Evolutionary conservation across 352 stramenopile genomes (phyloP).

Genomic region (Phytopythium kandeliae): DNA sequence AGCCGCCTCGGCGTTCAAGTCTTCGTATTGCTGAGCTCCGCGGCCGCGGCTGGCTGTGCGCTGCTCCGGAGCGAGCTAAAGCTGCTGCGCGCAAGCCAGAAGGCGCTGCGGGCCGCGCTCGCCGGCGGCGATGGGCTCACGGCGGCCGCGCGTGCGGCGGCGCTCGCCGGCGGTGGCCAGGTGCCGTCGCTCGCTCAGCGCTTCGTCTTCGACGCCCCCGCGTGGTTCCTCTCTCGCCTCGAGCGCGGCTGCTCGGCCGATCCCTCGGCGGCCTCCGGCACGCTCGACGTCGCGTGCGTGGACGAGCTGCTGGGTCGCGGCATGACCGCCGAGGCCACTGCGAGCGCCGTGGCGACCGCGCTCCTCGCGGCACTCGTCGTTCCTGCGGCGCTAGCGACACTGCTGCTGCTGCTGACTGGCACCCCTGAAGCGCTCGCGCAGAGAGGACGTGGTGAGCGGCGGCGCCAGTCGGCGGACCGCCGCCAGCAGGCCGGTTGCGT

Average conservation of each 20-base stretch:
- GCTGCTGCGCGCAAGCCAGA: slow-evolving; percentile 25
- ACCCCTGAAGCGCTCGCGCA: not conserved
- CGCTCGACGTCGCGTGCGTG: slow-evolving; percentile 9
- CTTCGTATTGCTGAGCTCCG: slow-evolving; percentile 11
- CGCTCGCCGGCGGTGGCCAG: slow-evolving; percentile 38
- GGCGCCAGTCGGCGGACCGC: no score
- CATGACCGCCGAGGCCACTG: slow-evolving; percentile 2
- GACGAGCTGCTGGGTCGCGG: slow-evolving; percentile 1
- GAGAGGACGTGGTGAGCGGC: not conserved
- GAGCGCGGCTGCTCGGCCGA: slow-evolving; percentile 13
- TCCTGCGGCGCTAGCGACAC: slow-evolving; percentile 5
- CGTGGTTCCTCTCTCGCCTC: slow-evolving; percentile 39
- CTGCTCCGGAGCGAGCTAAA: slow-evolving; percentile 27
- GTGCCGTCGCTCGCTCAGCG: slow-evolving; percentile 37
- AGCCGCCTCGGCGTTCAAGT: slow-evolving; percentile 14
- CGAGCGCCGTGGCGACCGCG: not conserved
- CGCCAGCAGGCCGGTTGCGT: not conserved
- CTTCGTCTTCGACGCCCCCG: slow-evolving; percentile 41
- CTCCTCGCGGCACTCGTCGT: slow-evolving; percentile 5
- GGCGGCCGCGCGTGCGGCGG: slow-evolving; percentile 10
- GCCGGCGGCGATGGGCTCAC: slow-evolving; percentile 13
- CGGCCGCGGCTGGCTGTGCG: slow-evolving; percentile 4
- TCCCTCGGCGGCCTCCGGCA: no score
- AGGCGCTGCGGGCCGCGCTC: slow-evolving; percentile 13
- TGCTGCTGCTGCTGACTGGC: slow-evolving; percentile 7